Evolutionary conservation across 257 asterid genomes (phyloP).

Genomic region (Ajuga chamaepitys): DNA sequence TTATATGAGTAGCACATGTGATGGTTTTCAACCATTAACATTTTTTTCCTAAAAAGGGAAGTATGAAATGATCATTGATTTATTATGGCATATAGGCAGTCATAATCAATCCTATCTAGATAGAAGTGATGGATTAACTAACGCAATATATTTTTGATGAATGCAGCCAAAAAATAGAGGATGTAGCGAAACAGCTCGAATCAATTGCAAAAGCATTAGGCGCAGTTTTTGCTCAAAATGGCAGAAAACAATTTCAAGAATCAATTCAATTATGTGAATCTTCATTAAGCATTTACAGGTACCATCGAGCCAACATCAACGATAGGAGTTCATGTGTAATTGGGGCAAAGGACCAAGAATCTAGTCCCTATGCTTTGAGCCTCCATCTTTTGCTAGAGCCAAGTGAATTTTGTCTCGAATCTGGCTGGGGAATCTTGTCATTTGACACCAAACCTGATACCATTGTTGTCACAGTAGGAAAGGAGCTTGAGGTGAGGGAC

Average conservation of each 20-base stretch:
- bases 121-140: background rate
- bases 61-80: too few relatives aligned
- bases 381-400: slow-evolving; percentile 41
- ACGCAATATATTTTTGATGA: background rate
- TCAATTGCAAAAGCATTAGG: slow-evolving; percentile 34
- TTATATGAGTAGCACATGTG: too few relatives aligned
- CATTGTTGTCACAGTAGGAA: slow-evolving; percentile 33
- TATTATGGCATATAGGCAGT: background rate
- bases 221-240: slow-evolving; percentile 15
- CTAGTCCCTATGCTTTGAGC: slow-evolving; percentile 33
- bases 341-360: slow-evolving; percentile 15
- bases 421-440: slow-evolving; percentile 10
- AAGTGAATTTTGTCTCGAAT: slow-evolving; percentile 21
- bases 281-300: slow-evolving; percentile 33
- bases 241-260: background rate
- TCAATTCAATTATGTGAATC: slow-evolving; percentile 19
- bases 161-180: slow-evolving; percentile 38
- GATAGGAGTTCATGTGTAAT: slow-evolving; percentile 18
- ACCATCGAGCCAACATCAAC: slow-evolving; percentile 29
- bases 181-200: slow-evolving; percentile 26
- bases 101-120: background rate
- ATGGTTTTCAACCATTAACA: too few relatives aligned
- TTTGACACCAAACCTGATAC: slow-evolving; percentile 21
- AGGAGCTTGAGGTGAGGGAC: slow-evolving; percentile 40
- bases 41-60: too few relatives aligned